Conservation (phyloP, 306 rosid genomes). For the Quercus bicolor region DNA sequence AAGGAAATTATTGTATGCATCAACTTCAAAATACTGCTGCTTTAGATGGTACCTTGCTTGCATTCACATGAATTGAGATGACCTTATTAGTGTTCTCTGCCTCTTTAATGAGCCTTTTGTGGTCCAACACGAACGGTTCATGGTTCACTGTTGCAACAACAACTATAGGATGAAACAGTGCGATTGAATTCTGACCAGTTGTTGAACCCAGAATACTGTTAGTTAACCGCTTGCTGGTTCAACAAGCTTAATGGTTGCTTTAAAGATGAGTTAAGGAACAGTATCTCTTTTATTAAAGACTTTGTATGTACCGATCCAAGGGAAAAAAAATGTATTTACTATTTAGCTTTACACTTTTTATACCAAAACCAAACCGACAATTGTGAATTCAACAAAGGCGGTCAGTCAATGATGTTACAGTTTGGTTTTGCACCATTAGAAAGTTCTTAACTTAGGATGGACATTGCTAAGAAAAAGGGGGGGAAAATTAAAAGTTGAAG, state of each 20-base stretch:
- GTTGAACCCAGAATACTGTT: slow-evolving; percentile 18
- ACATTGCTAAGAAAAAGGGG: not conserved
- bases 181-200: not conserved
- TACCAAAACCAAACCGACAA: slow-evolving; percentile 27
- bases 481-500: too few species aligned
- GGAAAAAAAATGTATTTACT: not conserved
- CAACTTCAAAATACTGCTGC: slow-evolving; percentile 3
- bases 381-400: not conserved
- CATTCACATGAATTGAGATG: slow-evolving; percentile 11
- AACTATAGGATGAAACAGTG: not conserved
- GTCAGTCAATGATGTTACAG: not conserved
- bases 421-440: not conserved
- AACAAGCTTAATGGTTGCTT: slow-evolving; percentile 35
- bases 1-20: not conserved
- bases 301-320: slow-evolving; percentile 7
- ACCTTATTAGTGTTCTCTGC: not conserved
- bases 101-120: slow-evolving; percentile 6
- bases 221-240: slow-evolving; percentile 19
- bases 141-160: slow-evolving; percentile 1
- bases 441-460: not conserved
- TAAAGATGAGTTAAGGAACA: slow-evolving; percentile 24
- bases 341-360: slow-evolving; percentile 3
- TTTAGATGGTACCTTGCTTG: slow-evolving; percentile 3
- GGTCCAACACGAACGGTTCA: slow-evolving; percentile 25
- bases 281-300: slow-evolving; percentile 10